Evolutionary conservation across 257 asterid species (phyloP), one percentile per base, ranked within the genome.

Genomic region (Datura wrightii): DNA sequence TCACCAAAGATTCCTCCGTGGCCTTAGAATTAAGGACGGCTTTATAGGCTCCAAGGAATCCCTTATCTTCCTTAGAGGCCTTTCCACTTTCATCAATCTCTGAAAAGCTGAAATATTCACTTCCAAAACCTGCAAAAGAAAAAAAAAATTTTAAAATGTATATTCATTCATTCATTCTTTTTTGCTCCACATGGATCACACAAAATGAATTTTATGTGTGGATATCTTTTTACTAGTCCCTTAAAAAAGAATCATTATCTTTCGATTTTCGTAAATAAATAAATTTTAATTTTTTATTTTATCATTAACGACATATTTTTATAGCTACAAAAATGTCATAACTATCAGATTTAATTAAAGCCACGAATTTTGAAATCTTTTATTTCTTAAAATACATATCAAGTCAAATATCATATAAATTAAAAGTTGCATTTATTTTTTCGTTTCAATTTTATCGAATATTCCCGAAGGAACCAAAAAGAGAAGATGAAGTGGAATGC

Each of bases 1-100:
- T 89, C 59, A 94, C 98, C 98, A 92, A 79, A 18, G 92, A 85
- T 82, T 95, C 97, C 85, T 92, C 97, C 2, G 56, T 91, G 2
- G 93, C 91, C 85, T 93, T 95, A 1, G 96, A 86, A 82, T 90
- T 88, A 9, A 95, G 89, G 69, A 92, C 93, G 41, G 91, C 86
- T 87, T 87, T 90, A 46, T 91, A 90, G 80, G 83, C 85, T 55
- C 84, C 86, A 56, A 87, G 87, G 87, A 78, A 84, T 56, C 92
- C 62, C 67, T 87, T 91, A 10, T 88, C 92, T 13, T 82, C 66
- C 79, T 44, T 87, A 18, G 84, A 55, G 8, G 54, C 54, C 42
- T 19, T 79, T 15, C 54, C 83, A 46, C 76, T 56, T 65, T 84
- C 90, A 52, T 87, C 89, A 31, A 6, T 76, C 67, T 62, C 90